Evolutionary conservation across 495 filamentous ascomycete genomes (phyloP).

Genomic region (Penicillium manginii): DNA sequence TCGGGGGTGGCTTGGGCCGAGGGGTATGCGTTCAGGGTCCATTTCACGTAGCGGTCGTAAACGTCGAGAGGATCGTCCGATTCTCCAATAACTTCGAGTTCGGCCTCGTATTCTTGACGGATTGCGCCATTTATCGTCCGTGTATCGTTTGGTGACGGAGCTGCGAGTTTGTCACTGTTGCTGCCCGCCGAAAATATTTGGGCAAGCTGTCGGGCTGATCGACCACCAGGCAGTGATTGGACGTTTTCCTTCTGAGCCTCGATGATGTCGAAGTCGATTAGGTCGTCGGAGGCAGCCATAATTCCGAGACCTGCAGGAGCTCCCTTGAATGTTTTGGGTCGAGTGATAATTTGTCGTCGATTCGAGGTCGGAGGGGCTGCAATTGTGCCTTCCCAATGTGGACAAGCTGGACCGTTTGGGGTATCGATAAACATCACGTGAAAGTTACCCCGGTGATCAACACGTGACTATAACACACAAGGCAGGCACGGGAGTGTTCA

Average conservation of each 20-base stretch:
- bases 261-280: conserved; percentile 93
- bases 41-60: conserved; percentile 95
- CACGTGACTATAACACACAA: conserved; percentile 32
- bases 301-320: conserved; percentile 21
- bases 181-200: conserved; percentile 72
- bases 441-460: conserved; percentile 41
- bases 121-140: conserved; percentile 77
- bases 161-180: conserved; percentile 46
- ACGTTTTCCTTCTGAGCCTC: conserved; percentile 98
- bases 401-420: conserved; percentile 20
- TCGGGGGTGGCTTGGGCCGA: conserved; percentile 89
- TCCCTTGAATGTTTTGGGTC: conserved; percentile 7
- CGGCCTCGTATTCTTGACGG: conserved; percentile 82
- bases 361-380: conserved; percentile 10
- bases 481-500: neutral
- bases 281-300: conserved; percentile 59
- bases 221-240: conserved; percentile 85
- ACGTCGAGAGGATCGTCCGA: conserved; percentile 94
- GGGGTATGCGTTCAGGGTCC: conserved; percentile 93
- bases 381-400: conserved; percentile 11
- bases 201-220: conserved; percentile 89
- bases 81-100: conserved; percentile 76
- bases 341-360: conserved; percentile 4
- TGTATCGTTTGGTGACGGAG: conserved; percentile 68
- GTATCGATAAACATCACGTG: conserved; percentile 52